These are phyloP conservation scores for Anaeromyces robustus DNA, from an alignment of 192 early-diverging fungal species.

Conservation along the genomic window DNA sequence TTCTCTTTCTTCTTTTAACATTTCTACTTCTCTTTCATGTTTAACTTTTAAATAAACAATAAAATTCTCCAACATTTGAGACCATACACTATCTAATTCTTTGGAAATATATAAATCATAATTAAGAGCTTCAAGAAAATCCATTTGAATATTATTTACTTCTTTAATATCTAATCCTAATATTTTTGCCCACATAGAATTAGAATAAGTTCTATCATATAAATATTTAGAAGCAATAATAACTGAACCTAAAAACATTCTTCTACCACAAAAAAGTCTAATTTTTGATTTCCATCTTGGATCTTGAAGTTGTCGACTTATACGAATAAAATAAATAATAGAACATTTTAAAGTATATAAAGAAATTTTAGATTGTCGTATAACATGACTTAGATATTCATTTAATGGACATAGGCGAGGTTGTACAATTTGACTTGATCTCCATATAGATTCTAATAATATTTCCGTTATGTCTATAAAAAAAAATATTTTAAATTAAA, in stretches of 20 bases:
- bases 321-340: neutral
- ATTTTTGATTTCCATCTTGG: neutral
- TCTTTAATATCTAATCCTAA: constrained; percentile 55
- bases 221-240: constrained; percentile 78
- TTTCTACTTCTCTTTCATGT: neutral
- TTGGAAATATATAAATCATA: constrained; percentile 49
- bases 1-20: neutral
- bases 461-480: neutral
- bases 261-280: constrained; percentile 35
- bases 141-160: constrained; percentile 65
- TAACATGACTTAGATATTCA: neutral
- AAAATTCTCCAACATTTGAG: neutral
- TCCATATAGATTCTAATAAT: neutral
- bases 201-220: constrained; percentile 67
- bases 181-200: constrained; percentile 74
- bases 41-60: neutral
- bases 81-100: neutral
- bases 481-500: no score
- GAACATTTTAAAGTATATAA: neutral
- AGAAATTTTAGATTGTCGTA: neutral
- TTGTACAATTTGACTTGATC: neutral
- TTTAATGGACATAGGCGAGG: neutral
- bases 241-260: constrained; percentile 70
- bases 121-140: constrained; percentile 58
- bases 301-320: neutral